Evolutionary conservation across 768 basidiomycete genomes (phyloP).

Genomic region (Amanita phalloides): DNA sequence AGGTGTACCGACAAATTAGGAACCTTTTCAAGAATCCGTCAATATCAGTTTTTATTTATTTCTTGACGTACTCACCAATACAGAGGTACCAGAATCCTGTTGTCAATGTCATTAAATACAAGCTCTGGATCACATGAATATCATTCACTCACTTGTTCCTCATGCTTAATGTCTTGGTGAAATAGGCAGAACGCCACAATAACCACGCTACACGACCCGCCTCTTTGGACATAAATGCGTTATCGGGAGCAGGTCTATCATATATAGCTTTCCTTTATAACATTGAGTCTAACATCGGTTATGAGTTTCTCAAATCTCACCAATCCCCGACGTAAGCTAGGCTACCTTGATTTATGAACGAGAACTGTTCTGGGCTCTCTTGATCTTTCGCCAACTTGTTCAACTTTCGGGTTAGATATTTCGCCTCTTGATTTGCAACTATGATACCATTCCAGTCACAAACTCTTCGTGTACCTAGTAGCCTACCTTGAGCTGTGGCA

Average conservation of each 20-base stretch:
- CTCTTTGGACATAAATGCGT: conserved; percentile 40
- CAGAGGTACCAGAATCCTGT: conserved; percentile 53
- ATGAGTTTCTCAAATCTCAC: conserved; percentile 21
- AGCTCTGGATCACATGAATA: neutral
- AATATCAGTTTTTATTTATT: conserved; percentile 2
- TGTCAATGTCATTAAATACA: neutral
- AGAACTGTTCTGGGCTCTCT: conserved; percentile 40
- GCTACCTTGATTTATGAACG: conserved; percentile 63
- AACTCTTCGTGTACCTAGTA: neutral
- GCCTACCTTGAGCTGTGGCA: conserved; percentile 72
- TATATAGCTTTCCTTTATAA: conserved; percentile 64
- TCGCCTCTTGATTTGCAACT: conserved; percentile 71
- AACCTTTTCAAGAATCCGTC: conserved; percentile 32
- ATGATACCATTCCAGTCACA: conserved; percentile 13
- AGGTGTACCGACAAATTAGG: conserved; percentile 43
- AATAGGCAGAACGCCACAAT: conserved; percentile 74
- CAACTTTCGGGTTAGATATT: conserved; percentile 53
- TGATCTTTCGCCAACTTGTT: conserved; percentile 50
- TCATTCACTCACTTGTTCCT: conserved; percentile 49
- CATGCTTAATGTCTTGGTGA: conserved; percentile 62
- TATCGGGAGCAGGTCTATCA: conserved; percentile 44
- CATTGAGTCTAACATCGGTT: neutral
- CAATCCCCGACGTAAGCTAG: conserved; percentile 77
- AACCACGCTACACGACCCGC: conserved; percentile 66
- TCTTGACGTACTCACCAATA: conserved; percentile 38